Evolutionary conservation across 73 alveolate species (phyloP).

Genomic region (Paramecium sonneborni): DNA sequence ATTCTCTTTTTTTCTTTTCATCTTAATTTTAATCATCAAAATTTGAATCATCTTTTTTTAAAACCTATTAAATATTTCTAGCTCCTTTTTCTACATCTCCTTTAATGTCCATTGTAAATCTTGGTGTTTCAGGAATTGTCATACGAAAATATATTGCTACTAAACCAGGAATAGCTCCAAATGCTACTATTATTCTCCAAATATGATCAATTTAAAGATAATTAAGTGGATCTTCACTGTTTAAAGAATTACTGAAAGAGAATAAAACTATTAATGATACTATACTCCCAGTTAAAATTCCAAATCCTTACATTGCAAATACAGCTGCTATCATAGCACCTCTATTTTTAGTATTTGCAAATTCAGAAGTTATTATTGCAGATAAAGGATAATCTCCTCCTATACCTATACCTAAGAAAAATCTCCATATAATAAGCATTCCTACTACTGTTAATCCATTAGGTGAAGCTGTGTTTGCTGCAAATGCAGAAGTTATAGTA

Average conservation of each 20-base stretch:
- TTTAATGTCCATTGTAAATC: slow-evolving; percentile 8
- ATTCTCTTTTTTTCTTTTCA: neutral
- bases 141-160: slow-evolving; percentile 26
- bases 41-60: neutral
- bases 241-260: neutral
- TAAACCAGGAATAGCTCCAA: slow-evolving; percentile 49
- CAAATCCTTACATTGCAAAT: slow-evolving; percentile 67
- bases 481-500: neutral
- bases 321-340: slow-evolving; percentile 72
- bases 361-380: slow-evolving; percentile 52
- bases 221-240: neutral
- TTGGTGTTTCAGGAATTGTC: slow-evolving; percentile 46
- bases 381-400: slow-evolving; percentile 68
- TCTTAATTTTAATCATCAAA: neutral
- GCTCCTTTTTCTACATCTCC: neutral
- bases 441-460: slow-evolving; percentile 33
- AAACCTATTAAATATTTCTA: neutral
- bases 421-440: slow-evolving; percentile 55
- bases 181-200: slow-evolving; percentile 31
- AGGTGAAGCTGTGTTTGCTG: neutral
- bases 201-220: slow-evolving; percentile 20
- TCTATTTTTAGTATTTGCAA: slow-evolving; percentile 52
- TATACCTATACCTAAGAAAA: slow-evolving; percentile 60
- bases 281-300: slow-evolving; percentile 26
- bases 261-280: neutral